Base-by-base conservation (phyloP, 306 rosid genomes). In the Adenanthera pavonina region DNA sequence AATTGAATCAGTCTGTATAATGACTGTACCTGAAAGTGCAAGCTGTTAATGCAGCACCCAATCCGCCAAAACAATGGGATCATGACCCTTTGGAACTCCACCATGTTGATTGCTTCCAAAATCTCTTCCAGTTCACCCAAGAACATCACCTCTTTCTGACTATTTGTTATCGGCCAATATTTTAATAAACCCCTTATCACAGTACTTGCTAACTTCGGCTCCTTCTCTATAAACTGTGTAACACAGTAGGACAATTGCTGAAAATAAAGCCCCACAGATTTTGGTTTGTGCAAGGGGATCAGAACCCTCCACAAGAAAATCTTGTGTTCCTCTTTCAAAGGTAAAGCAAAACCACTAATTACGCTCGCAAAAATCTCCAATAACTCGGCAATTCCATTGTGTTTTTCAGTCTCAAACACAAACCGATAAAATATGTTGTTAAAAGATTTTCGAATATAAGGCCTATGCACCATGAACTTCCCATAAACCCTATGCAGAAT, bases 41-140 rank as follows among this genome's bases (percentile, higher is more conserved):
- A 84, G 80, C 94, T 92, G 82, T 89, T 92, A 60, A 94, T 91
- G 88, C 97, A 92, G 86, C 88, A 85, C 54, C 93, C 92, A 16
- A 94, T 81, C 76, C 93, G 90, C 91, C 84, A 86, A 88, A 90
- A 94, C 88, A 94, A 83, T 0, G 92, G 97, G 57, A 91, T 91
- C 97, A 90, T 87, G 85, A 92, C 81, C 87, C 91, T 94, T 38
- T 94, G 97, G 83, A 94, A 94, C 78, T 94, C 98, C 46, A 88
- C 81, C 97, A 92, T 86, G 86, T 78, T 91, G 69, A 91, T 87
- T 54, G 87, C 84, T 83, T 94, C 98, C 89, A 94, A 86, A 82
- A 94, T 89, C 87, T 94, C 98, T 85, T 94, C 98, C 64, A 94
- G 67, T 88, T 92, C 97, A 16, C 98, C 93, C 85, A 94, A 71